Evolutionary conservation across 306 rosid species (phyloP), one percentile per base, ranked within the genome.

Genomic region (Pterocarpus macrocarpus): DNA sequence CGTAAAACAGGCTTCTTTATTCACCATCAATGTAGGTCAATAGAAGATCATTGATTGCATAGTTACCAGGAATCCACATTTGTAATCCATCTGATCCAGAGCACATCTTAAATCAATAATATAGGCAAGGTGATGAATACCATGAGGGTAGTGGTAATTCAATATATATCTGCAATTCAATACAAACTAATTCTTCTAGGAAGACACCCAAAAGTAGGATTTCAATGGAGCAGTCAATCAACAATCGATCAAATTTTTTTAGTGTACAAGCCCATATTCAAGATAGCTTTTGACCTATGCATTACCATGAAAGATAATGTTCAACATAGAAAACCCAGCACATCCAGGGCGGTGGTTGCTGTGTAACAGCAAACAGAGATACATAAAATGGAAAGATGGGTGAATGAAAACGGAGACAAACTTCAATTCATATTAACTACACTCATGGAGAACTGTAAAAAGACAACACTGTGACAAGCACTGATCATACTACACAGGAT

Each of bases 391-490:
- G 6, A 83, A 76, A 52, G 59, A 61, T 4, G 36, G 39, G 49
- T 2, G 11, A 61, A 61, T 64, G 32, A 64, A 71, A 62, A 69
- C 34, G 66, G 22, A 39, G 73, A 61, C 68, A 73, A 2, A 28
- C 30, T 64, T 47, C 56, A 61, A 5, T 36, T 86, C 69, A 7
- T 64, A 64, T 49, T 66, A 71, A 49, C 11, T 39, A 53, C 28
- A 53, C 7, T 53, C 15, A 53, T n/a, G 28, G 66, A 33, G 64
- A 71, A 82, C 35, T 17, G 7, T 33, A 81, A 74, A 73, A 69
- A 41, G 43, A 57, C 16, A 82, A 75, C 69, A 62, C 44, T 22
- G 7, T 16, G 34, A 45, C 68, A 64, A 71, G 82, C 58, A 83
- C 32, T 65, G 63, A 71, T 14, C 61, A 72, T 6, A 71, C 28